Evolutionary conservation across 2,329 filamentous ascomycete genomes (phyloP).

Genomic region (Karstenula rhodostoma): DNA sequence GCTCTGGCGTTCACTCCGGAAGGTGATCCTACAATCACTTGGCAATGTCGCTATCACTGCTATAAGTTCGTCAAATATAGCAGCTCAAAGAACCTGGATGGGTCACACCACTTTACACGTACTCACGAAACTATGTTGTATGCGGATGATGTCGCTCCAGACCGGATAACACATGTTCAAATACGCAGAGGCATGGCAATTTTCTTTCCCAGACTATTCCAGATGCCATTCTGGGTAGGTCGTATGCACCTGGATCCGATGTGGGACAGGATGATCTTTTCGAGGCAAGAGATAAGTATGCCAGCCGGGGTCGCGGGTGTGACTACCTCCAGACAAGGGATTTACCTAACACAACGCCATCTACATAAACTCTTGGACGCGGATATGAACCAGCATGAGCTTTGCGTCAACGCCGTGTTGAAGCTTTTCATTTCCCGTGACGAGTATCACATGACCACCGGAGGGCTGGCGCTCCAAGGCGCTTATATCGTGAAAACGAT

Average conservation of each 20-base stretch:
- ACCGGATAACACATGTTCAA: not conserved
- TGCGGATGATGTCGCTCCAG: not conserved
- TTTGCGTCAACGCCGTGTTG: slow-evolving; percentile 25
- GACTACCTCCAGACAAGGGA: slow-evolving; percentile 15
- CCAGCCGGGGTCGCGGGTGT: slow-evolving; percentile 13
- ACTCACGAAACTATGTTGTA: not conserved
- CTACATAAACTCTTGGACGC: slow-evolving; percentile 16
- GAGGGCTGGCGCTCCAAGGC: slow-evolving; percentile 5
- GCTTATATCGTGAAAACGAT: slow-evolving; percentile 31
- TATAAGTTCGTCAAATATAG: slow-evolving; percentile 8
- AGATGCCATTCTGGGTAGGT: not conserved
- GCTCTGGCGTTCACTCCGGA: slow-evolving; percentile 16
- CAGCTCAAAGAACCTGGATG: not conserved
- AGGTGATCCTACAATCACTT: slow-evolving; percentile 17
- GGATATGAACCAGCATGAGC: slow-evolving; percentile 10
- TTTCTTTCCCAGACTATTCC: not conserved
- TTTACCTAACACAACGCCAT: slow-evolving; percentile 19
- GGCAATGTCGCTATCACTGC: not conserved
- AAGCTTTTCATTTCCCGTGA: slow-evolving; percentile 16
- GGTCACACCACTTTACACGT: not conserved
- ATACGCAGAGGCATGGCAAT: not conserved
- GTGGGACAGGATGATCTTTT: too few species aligned
- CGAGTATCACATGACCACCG: not conserved
- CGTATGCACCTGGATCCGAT: not conserved
- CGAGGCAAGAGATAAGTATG: slow-evolving; percentile 15